A percentile compares a stretch with the other conserved stretches of the same genome.
phyloP scores from a whole-genome alignment of 768 basidiomycete species.

The Gyrodon lividus region DNA sequence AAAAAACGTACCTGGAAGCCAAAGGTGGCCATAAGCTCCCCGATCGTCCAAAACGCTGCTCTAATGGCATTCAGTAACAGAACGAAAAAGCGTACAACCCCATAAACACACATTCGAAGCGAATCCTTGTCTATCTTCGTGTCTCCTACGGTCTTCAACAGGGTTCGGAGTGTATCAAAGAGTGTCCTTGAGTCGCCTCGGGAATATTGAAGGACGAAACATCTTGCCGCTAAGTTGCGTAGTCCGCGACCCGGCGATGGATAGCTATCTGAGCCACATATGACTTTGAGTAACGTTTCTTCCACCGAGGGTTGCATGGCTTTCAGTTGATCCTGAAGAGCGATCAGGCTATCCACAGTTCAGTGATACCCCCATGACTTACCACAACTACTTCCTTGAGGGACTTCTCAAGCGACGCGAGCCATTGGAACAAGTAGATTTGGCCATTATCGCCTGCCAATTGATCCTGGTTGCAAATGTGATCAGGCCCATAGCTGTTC shows the following conservation, averaged over 20 bases:
- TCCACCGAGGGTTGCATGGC: constrained; percentile 61
- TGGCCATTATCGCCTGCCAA: constrained; percentile 74
- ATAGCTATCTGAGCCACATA: constrained; percentile 60
- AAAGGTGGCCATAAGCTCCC: constrained; percentile 82
- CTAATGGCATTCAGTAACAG: constrained; percentile 37
- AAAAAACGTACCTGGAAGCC: constrained; percentile 72
- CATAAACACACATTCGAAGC: constrained; percentile 58
- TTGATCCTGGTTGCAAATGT: constrained; percentile 48
- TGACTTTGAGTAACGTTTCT: constrained; percentile 61
- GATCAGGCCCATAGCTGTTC: background rate
- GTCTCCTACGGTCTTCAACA: constrained; percentile 76
- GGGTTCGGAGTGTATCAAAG: constrained; percentile 81
- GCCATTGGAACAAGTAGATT: constrained; percentile 83
- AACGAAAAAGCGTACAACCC: background rate
- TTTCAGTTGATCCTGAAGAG: constrained; percentile 63
- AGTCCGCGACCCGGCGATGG: constrained; percentile 88
- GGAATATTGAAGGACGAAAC: constrained; percentile 69
- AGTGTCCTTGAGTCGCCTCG: constrained; percentile 81
- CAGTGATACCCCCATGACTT: constrained; percentile 25
- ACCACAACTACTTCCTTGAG: constrained; percentile 53
- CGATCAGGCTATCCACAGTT: constrained; percentile 1
- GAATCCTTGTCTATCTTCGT: constrained; percentile 66
- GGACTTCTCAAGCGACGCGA: constrained; percentile 61
- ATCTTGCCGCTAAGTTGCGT: constrained; percentile 75
- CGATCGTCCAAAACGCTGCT: constrained; percentile 82